Evolutionary conservation across 2,329 filamentous ascomycete species (phyloP), one percentile per base, ranked within the genome.

Genomic region (Pezicula neosporulosa): DNA sequence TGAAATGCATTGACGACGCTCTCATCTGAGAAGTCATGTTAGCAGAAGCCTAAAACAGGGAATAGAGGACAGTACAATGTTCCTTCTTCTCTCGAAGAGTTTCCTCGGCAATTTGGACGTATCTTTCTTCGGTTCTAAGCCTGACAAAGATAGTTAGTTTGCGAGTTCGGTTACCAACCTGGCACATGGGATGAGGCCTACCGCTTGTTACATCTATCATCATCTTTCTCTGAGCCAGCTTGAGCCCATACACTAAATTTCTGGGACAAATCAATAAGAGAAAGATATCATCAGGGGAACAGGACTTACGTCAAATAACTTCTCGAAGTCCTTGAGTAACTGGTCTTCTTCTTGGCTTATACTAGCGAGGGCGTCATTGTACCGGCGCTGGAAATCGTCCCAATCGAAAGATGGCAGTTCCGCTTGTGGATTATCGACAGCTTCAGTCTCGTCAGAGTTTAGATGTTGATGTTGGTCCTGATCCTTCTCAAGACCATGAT

Each of bases 231-330:
- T 30, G 84, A 79, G 1, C 87, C 86, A 12, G 87, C 82, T 18
- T 85, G 77, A 21, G 89, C 87, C 91, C 92, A 97, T 35, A 85
- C 72, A 52, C 79, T 78, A 67, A 96, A 96, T 66, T 87, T 88
- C 90, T 95, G 57, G 24, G 38, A 44, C 15, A 48, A 48, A 49
- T 60, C 13, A 53, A 56, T 56, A 50, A 57, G 35, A 6, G 13
- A 57, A 35, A 6, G 12, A 37, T 36, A 21, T 51, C 36, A 49
- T 8, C 42, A 38, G 28, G 12, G 13, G 16, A 16, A n/a, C 15
- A 19, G 8, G 3, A 38, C 35, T n/a, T 19, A 54, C 58, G 66
- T 50, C 70, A 85, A 86, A 69, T n/a, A 92, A 73, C 39, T 75
- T 70, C 15, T 83, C 76, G 56, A 87, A 90, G 55, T 92, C 85